Evolutionary conservation across 2,329 filamentous ascomycete genomes (phyloP), one percentile per base, ranked within the genome.

Genomic region (Aplosporella prunicola): DNA sequence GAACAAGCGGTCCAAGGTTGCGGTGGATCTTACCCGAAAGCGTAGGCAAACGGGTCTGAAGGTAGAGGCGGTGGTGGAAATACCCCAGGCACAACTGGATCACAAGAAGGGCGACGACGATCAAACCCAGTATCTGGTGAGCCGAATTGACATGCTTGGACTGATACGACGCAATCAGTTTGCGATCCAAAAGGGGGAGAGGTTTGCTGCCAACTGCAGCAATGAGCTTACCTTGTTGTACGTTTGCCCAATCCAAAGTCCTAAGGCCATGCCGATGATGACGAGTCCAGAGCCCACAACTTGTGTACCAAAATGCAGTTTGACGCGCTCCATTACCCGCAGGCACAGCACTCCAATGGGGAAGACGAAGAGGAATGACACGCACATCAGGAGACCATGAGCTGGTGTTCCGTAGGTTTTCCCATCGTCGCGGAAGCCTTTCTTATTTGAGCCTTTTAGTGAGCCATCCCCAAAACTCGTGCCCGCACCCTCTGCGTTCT

Each of bases 241-340:
- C 42, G 60, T 55, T 43, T 61, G 63, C 47, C 70, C 71, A 7
- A 68, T 60, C 25, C 64, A 53, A n/a, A 79, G 58, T 2, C 76
- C 76, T 14, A 76, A 47, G 2, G 58, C 64, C 9, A 68, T 58
- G 5, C 72, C 76, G 11, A 67, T 50, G 5, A 76, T 49, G 7
- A 69, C 64, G 11, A 72, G 48, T 3, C 69, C 37, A 15, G 70
- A 49, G 9, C 68, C 74, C 15, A 73, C 43, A 1, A 51, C 51
- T 56, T 80, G 75, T 41, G 69, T 68, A 14, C 68, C 45, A 24
- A 62, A 71, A 51, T 80, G 76, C 63, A 68, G 71, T 41, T 63
- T 66, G 2, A 71, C 67, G 53, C 63, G 68, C 20, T 65, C 62
- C 8, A 71, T 61, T 3, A 75, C 50, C 2, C 72, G 59, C 31